Percentiles rank a stretch among this genome's conserved stretches.
Evolutionary conservation across 2,329 filamentous ascomycete species (phyloP).

Genomic region (Scolecobasidium constrictum): DNA sequence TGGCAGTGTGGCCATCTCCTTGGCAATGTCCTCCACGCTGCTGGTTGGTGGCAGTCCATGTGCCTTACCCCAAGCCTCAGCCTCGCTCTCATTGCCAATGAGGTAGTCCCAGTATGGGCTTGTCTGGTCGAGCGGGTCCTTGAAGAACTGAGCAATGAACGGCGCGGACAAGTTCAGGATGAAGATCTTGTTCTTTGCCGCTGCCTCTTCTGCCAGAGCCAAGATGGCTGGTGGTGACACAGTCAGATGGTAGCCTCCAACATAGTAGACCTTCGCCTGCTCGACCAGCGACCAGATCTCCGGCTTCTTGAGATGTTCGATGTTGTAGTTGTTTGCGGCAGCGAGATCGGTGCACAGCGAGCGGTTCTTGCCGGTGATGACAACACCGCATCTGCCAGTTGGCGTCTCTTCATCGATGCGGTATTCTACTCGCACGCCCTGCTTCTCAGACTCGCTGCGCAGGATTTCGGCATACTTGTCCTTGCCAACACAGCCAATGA

Average conservation of each 20-base stretch:
- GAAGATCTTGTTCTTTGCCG: slow-evolving; percentile 78
- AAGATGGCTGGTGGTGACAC: slow-evolving; percentile 86
- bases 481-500: slow-evolving; percentile 85
- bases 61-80: slow-evolving; percentile 72
- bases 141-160: slow-evolving; percentile 97
- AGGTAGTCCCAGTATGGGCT: slow-evolving; percentile 91
- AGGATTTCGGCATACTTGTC: slow-evolving; percentile 94
- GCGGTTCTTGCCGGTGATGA: slow-evolving; percentile 95
- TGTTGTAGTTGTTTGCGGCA: slow-evolving; percentile 92
- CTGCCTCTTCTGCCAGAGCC: slow-evolving; percentile 84
- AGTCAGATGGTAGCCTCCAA: slow-evolving; percentile 95
- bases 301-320: slow-evolving; percentile 83
- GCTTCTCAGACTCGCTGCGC: slow-evolving; percentile 72
- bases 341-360: slow-evolving; percentile 91
- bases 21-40: slow-evolving; percentile 67
- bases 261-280: slow-evolving; percentile 79
- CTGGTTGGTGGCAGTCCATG: slow-evolving; percentile 65
- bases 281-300: slow-evolving; percentile 89
- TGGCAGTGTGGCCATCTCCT: slow-evolving; percentile 73
- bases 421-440: slow-evolving; percentile 89
- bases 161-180: slow-evolving; percentile 87
- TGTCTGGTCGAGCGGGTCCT: slow-evolving; percentile 79
- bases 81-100: slow-evolving; percentile 95
- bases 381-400: slow-evolving; percentile 88
- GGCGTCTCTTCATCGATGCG: slow-evolving; percentile 73